Evolutionary conservation across 2,329 filamentous ascomycete genomes (phyloP), one percentile per base, ranked within the genome.

Genomic region (Exophiala lecanii-corni): DNA sequence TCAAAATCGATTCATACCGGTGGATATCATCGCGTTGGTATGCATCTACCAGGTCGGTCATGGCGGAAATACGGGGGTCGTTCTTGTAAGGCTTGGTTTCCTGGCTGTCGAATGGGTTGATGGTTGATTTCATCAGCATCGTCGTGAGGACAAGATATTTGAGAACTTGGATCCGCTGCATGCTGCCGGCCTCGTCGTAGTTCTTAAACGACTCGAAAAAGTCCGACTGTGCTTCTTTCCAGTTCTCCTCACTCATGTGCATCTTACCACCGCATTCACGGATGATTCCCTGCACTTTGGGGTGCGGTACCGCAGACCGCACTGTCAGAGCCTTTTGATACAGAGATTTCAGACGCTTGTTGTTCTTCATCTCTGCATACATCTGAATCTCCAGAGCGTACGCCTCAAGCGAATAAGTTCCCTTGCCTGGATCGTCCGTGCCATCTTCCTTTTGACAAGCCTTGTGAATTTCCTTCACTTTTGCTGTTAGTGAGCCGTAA

Each of bases 171-270:
- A 97, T 97, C 36, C 92, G 81, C 65, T 97, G 91, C 58, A 96
- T 77, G 18, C 89, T 96, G 34, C 92, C 92, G 30, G 92, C 92
- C 71, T 98, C 92, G 62, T 98, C 92, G 69, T 97, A 98, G 70
- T 96, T 97, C 44, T 89, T 86, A 73, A 98, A 98, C 1, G 91
- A 94, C 65, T 98, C 92, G 65, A 96, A 96, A 67, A 98, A 98
- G 70, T 97, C 92, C 57, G 82, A 91, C 67, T 97, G 89, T 1
- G 92, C 92, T 59, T 89, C 87, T 63, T 92, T 88, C 92, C 92
- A 98, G 64, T 97, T 97, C 70, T 97, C 92, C 73, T 98, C 92
- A 64, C 86, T 92, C 92, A 98, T 97, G 71, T 97, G 89, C 92
- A 98, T 98, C 74, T 98, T 98, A 57, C 92, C 92, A 59, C 92